Evolutionary conservation across 2,329 filamentous ascomycete species (phyloP).

Genomic region (Aciculosporium take): DNA sequence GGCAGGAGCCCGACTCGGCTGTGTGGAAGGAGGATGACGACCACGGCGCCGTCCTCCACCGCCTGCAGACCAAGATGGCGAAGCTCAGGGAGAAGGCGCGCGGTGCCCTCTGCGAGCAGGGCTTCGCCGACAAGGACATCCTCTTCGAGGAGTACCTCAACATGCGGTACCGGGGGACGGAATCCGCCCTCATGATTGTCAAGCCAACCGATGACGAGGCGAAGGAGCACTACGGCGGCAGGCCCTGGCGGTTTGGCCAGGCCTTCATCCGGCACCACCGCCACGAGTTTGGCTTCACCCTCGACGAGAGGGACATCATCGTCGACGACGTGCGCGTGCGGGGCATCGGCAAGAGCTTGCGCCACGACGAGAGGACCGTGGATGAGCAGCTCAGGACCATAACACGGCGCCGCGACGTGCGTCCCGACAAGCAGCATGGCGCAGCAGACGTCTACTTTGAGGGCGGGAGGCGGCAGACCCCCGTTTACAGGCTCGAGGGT

Average conservation of each 20-base stretch:
- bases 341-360: conserved; percentile 79
- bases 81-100: conserved; percentile 66
- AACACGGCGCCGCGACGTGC: conserved; percentile 41
- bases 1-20: conserved; percentile 60
- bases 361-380: conserved; percentile 65
- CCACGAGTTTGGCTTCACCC: conserved; percentile 84
- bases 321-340: conserved; percentile 80
- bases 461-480: conserved; percentile 60
- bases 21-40: conserved; percentile 47
- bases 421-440: conserved; percentile 48
- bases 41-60: conserved; percentile 39
- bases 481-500: conserved; percentile 69
- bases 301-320: conserved; percentile 73
- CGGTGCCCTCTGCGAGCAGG: conserved; percentile 56
- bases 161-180: conserved; percentile 81
- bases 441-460: conserved; percentile 69
- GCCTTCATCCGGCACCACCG: conserved; percentile 80
- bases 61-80: conserved; percentile 59
- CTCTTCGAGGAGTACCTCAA: conserved; percentile 87
- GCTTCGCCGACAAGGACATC: conserved; percentile 61
- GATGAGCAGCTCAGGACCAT: conserved; percentile 68
- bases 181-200: conserved; percentile 81
- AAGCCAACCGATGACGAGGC: conserved; percentile 53
- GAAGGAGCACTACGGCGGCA: conserved; percentile 42
- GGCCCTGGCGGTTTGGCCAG: conserved; percentile 69